These are phyloP conservation scores for Vinca major DNA, from an alignment of 305 asterid genomes.

Conservation along the genomic window DNA sequence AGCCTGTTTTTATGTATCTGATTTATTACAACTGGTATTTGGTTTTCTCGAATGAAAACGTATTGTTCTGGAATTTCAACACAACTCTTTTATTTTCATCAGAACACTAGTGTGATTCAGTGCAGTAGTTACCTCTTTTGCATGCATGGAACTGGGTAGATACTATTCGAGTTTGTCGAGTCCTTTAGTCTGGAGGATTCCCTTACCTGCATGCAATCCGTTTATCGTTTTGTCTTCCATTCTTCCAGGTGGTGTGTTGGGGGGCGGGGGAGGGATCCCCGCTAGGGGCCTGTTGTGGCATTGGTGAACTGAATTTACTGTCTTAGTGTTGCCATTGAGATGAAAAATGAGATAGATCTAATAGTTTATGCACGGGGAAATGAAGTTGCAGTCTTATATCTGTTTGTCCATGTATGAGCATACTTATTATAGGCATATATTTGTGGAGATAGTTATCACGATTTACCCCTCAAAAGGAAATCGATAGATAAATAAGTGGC, in stretches of 20 bases:
- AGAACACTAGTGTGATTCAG: background rate
- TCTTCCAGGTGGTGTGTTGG: too few species aligned
- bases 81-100: background rate
- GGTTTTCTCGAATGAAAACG: background rate
- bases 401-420: background rate
- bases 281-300: too few species aligned
- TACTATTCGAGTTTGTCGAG: background rate
- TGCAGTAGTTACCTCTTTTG: background rate
- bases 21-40: background rate
- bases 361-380: background rate
- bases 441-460: background rate
- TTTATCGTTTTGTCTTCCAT: too few species aligned
- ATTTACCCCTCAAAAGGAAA: background rate
- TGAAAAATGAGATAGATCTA: too few species aligned
- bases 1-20: background rate
- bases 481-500: background rate
- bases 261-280: too few species aligned
- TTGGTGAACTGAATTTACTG: too few species aligned
- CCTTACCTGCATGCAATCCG: too few species aligned
- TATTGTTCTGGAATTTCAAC: background rate
- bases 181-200: background rate
- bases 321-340: too few species aligned
- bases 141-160: conserved; percentile 3
- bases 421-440: background rate
- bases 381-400: background rate